These are phyloP conservation scores for Stentor coeruleus DNA, from an alignment of 73 alveolate species.

Conservation along the genomic window DNA sequence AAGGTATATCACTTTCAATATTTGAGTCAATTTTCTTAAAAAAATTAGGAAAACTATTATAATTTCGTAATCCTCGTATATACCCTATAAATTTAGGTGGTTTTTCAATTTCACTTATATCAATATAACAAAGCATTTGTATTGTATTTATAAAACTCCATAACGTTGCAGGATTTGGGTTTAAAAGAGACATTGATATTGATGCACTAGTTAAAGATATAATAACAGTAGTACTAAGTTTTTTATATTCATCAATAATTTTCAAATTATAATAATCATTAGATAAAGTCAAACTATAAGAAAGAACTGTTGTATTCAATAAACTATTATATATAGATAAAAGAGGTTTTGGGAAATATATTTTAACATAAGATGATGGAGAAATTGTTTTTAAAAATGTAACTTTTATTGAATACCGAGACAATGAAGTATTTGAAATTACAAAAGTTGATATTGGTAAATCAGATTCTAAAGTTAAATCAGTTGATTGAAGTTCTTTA, in stretches of 20 bases:
- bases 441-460: no score
- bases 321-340: not conserved
- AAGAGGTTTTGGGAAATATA: not conserved
- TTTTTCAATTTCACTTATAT: not conserved
- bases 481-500: no score
- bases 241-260: not conserved
- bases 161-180: not conserved
- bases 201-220: not conserved
- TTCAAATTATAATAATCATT: no score
- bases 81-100: not conserved
- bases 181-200: not conserved
- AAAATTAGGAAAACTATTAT: not conserved
- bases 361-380: not conserved
- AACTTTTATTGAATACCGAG: no score
- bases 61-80: not conserved
- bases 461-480: not conserved
- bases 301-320: not conserved
- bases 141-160: not conserved
- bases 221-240: not conserved
- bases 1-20: not conserved
- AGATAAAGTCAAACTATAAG: not conserved
- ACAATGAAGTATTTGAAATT: no score
- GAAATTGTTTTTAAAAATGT: no score
- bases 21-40: not conserved
- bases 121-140: not conserved